Evolutionary conservation across 306 rosid species (phyloP).

Genomic region (Lupinus albus): DNA sequence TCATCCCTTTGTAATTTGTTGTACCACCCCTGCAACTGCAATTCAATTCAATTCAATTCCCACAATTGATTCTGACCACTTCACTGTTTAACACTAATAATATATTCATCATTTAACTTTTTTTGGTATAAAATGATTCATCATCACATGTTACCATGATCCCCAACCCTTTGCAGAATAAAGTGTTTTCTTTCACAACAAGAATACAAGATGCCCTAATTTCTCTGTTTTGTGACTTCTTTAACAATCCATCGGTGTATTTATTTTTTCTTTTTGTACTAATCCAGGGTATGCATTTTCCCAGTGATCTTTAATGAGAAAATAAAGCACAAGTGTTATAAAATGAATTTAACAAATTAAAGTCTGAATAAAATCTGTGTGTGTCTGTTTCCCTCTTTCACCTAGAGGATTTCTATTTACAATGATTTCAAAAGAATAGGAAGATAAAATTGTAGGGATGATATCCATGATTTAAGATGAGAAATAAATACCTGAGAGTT

Average conservation of each 20-base stretch:
- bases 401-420: not conserved
- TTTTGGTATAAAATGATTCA: too few relatives aligned
- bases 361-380: too few relatives aligned
- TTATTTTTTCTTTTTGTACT: too few relatives aligned
- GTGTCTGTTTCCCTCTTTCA: too few relatives aligned
- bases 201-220: conserved; percentile 5
- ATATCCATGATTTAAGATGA: conserved; percentile 4
- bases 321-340: not conserved
- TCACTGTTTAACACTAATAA: conserved; percentile 1
- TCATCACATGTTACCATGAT: not conserved
- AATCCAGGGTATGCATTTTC: not conserved
- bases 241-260: not conserved
- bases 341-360: not conserved
- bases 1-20: conserved; percentile 89
- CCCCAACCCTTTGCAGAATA: not conserved
- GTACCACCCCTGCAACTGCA: conserved; percentile 97
- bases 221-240: conserved; percentile 18
- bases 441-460: not conserved
- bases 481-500: conserved; percentile 77
- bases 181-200: not conserved
- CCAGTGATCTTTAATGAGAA: too few relatives aligned
- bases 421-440: not conserved
- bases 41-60: conserved; percentile 19
- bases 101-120: not conserved
- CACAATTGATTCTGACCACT: not conserved